phyloP scores from a whole-genome alignment of 2,329 filamentous ascomycete genomes.

The Sporothrix pseudoabietina region DNA sequence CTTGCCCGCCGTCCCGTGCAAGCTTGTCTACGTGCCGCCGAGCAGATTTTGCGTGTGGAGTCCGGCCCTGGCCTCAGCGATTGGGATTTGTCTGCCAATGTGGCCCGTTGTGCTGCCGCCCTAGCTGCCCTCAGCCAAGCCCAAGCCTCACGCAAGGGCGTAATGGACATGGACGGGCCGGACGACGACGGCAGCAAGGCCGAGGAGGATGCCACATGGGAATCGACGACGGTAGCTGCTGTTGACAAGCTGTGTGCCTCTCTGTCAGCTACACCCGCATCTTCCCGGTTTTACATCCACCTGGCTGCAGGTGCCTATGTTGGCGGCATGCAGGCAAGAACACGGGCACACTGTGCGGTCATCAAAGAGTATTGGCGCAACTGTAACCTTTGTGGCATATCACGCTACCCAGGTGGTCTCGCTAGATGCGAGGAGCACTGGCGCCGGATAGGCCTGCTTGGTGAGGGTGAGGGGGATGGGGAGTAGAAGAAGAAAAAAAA shows the following conservation, averaged over 20 bases:
- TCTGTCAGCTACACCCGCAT: constrained; percentile 40
- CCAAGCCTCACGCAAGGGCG: constrained; percentile 9
- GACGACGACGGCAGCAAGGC: not conserved
- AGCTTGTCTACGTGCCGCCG: constrained; percentile 38
- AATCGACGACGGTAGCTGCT: constrained; percentile 38
- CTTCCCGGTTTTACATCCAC: constrained; percentile 46
- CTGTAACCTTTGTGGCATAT: constrained; percentile 44
- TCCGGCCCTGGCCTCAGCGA: constrained; percentile 22
- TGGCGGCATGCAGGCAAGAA: constrained; percentile 43
- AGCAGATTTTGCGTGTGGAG: constrained; percentile 34
- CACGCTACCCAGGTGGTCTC: constrained; percentile 40
- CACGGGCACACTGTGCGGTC: constrained; percentile 41
- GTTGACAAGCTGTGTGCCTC: constrained; percentile 44
- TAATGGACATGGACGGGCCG: constrained; percentile 30
- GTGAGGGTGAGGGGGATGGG: not conserved
- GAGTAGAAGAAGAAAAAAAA: not conserved
- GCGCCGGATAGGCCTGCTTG: constrained; percentile 27
- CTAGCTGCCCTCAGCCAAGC: constrained; percentile 39
- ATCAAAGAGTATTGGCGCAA: constrained; percentile 46
- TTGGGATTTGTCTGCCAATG: constrained; percentile 38
- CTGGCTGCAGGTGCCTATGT: constrained; percentile 45
- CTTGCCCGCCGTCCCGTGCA: constrained; percentile 29
- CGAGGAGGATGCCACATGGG: constrained; percentile 14
- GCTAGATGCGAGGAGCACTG: constrained; percentile 32
- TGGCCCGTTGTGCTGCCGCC: constrained; percentile 43